Evolutionary conservation across 306 rosid genomes (phyloP).

Genomic region (Gynostemma pentaphyllum): DNA sequence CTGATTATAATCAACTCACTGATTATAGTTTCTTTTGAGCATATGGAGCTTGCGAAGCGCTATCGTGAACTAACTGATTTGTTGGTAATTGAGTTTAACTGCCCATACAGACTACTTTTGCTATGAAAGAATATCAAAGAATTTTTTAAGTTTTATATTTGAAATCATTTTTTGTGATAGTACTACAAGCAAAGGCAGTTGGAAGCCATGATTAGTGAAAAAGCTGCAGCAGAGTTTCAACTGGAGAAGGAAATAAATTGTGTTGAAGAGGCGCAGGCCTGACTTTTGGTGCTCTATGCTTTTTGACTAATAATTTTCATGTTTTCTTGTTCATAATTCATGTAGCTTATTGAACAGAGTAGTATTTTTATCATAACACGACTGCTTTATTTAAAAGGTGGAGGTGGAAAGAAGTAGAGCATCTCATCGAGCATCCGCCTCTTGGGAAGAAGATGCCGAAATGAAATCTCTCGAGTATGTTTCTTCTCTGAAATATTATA

Average conservation of each 20-base stretch:
- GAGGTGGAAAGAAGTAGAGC: conserved; percentile 85
- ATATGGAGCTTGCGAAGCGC: conserved; percentile 92
- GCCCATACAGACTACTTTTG: not conserved
- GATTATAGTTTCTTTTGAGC: too few relatives aligned
- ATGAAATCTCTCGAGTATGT: conserved; percentile 92
- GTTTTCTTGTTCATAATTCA: not conserved
- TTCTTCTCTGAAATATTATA: not conserved
- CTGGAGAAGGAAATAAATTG: conserved; percentile 90
- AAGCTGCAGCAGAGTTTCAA: conserved; percentile 91
- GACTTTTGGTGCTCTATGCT: conserved; percentile 15
- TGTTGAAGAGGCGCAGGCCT: conserved; percentile 75
- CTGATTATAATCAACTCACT: conserved; percentile 23
- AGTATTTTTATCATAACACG: too few relatives aligned
- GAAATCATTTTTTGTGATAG: conserved; percentile 30
- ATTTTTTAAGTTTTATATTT: not conserved
- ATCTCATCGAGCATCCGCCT: conserved; percentile 65
- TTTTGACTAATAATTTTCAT: conserved; percentile 9
- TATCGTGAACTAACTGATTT: conserved; percentile 95
- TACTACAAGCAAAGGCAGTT: conserved; percentile 97
- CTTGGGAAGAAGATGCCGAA: conserved; percentile 95
- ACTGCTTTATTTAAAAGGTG: conserved; percentile 38
- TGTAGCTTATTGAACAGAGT: too few relatives aligned
- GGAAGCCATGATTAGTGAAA: conserved; percentile 95
- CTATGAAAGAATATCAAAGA: not conserved
- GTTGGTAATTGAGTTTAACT: conserved; percentile 45